A percentile compares a stretch with the other conserved stretches of the same genome.
These are phyloP conservation scores for Fraxinus cuspidata DNA, from an alignment of 257 asterid genomes.

Conservation along the genomic window DNA sequence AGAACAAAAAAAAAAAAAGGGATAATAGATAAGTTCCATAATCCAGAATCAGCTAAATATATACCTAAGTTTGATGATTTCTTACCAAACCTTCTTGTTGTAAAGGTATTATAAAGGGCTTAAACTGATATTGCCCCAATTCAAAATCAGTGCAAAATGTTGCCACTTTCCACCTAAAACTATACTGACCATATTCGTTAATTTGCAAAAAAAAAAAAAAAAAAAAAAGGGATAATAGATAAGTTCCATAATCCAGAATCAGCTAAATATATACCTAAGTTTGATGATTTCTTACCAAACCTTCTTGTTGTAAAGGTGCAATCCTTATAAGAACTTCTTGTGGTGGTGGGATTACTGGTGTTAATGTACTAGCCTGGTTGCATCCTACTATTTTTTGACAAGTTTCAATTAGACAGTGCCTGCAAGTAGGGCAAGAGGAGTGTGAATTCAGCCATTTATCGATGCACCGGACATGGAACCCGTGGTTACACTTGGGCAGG, in stretches of 20 bases:
- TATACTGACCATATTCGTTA: neutral
- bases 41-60: constrained; percentile 19
- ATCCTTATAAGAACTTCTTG: constrained; percentile 35
- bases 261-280: constrained; percentile 18
- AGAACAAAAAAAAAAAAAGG: neutral
- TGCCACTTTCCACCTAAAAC: constrained; percentile 34
- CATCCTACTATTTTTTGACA: constrained; percentile 45
- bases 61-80: constrained; percentile 30
- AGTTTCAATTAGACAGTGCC: constrained; percentile 52
- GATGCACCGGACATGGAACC: constrained; percentile 54
- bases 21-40: no score
- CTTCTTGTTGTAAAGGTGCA: constrained; percentile 51
- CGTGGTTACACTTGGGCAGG: constrained; percentile 53
- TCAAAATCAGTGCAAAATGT: constrained; percentile 31
- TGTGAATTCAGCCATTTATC: constrained; percentile 53
- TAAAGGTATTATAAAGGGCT: constrained; percentile 32
- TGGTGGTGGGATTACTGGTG: neutral
- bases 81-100: constrained; percentile 45
- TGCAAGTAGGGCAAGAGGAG: constrained; percentile 62
- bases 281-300: constrained; percentile 35
- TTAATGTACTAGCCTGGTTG: constrained; percentile 15
- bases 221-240: no score
- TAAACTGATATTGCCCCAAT: constrained; percentile 25
- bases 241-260: constrained; percentile 16
- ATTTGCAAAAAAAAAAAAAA: neutral